Evolutionary conservation across 768 basidiomycete genomes (phyloP), one percentile per base, ranked within the genome.

Genomic region (Pleurotus salmoneostramineus): DNA sequence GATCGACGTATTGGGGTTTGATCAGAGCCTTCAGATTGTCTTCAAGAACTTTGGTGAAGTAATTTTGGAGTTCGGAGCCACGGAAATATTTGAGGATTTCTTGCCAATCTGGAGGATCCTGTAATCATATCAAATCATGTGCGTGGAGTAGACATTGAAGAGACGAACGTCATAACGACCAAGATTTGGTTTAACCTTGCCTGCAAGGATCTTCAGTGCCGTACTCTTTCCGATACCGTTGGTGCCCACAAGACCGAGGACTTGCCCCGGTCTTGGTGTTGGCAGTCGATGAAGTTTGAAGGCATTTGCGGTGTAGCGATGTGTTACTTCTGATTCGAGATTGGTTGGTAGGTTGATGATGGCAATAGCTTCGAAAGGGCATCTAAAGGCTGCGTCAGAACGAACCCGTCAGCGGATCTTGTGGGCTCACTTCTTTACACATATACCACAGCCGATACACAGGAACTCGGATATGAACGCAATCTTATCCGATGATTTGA

Each of bases 161-260:
- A 40, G 12, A 74, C 89, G 63, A 66, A 93, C 92, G 68, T 98
- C 97, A 71, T 97, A 99, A 63, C 91, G 85, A 6, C 97, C 97
- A 55, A 99, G 81, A 73, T 99, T 99, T 6, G 97, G 96, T 73
- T 99, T 99, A 59, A 96, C 81, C 72, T 98, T 98, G 51, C 97
- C 97, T 12, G 95, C 94, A 33, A 99, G 76, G 59, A 99, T 91
- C 75, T 98, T 98, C 58, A 99, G 78, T 4, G 97, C 97, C 0
- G 97, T 99, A 64, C 92, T 95, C 79, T 99, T 99, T 56, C 97
- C 97, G 63, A 98, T 99, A 86, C 97, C 97, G 74, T 99, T 99
- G 0, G 96, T 98, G 34, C 97, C 97, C 15, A 98, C 97, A 40
- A 99, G 83, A 62, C 97, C 97, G n/a, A 99, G 82, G 3, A 99